Conservation (phyloP, 2,329 filamentous ascomycete species). For the Colletotrichum sp. region DNA sequence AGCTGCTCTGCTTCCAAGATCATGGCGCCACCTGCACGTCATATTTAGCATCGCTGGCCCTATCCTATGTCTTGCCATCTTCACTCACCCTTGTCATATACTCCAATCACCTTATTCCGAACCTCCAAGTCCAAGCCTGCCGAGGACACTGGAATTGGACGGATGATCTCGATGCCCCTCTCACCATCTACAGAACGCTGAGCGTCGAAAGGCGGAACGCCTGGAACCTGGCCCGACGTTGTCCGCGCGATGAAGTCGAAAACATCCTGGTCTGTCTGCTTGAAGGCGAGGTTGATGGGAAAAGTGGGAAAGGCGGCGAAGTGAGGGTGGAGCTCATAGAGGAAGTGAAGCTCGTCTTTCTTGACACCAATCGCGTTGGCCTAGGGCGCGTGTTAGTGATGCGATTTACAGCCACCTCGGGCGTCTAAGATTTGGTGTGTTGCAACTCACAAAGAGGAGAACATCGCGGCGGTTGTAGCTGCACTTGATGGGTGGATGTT, state of each 20-base stretch:
- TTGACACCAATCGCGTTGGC: conserved; percentile 43
- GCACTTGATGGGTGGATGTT: conserved; percentile 41
- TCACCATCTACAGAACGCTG: conserved; percentile 47
- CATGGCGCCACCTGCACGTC: conserved; percentile 38
- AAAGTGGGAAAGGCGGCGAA: conserved; percentile 53
- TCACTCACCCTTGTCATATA: conserved; percentile 45
- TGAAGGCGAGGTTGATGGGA: conserved; percentile 49
- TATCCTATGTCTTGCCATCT: neutral
- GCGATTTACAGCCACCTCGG: neutral
- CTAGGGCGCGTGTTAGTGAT: conserved; percentile 22
- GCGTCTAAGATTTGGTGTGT: neutral
- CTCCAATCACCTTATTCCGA: conserved; percentile 43
- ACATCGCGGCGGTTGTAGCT: conserved; percentile 49
- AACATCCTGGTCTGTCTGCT: conserved; percentile 49
- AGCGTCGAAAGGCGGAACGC: conserved; percentile 43
- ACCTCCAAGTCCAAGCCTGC: conserved; percentile 43
- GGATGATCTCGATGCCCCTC: conserved; percentile 41
- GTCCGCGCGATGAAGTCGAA: conserved; percentile 44
- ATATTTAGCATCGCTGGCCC: neutral
- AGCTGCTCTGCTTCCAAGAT: conserved; percentile 45
- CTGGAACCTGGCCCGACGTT: conserved; percentile 38
- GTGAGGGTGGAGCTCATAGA: conserved; percentile 47
- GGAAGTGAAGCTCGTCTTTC: conserved; percentile 45
- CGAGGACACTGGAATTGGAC: conserved; percentile 38
- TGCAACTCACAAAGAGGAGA: conserved; percentile 38